phyloP scores from a whole-genome alignment of 2,329 filamentous ascomycete genomes.

The Pseudogymnoascus sp. region DNA sequence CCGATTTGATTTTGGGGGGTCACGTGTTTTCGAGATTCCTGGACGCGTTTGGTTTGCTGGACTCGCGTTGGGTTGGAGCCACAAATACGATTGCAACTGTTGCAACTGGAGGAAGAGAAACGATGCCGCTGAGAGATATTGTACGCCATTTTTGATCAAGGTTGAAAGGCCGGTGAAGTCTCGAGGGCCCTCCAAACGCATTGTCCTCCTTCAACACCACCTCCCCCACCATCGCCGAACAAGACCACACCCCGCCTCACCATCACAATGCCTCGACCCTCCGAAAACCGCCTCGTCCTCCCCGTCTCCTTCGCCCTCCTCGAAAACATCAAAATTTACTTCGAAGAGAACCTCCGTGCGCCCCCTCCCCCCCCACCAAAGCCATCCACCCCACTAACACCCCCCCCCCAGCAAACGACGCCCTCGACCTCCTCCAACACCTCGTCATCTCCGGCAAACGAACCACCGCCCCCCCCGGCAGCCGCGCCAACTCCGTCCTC shows the following conservation, averaged over 20 bases:
- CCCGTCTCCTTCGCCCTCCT: conserved; percentile 54
- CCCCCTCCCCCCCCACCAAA: background rate
- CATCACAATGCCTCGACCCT: background rate
- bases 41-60: background rate
- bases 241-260: background rate
- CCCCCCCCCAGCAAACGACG: conserved; percentile 38
- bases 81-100: background rate
- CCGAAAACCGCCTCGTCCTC: conserved; percentile 43
- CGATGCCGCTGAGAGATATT: background rate
- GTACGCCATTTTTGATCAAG: background rate
- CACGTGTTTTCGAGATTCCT: background rate
- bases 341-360: conserved; percentile 49
- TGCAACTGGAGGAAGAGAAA: background rate
- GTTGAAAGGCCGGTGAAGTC: background rate
- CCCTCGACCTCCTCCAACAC: conserved; percentile 55
- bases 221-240: background rate
- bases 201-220: background rate
- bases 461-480: conserved; percentile 6
- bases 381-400: conserved; percentile 4
- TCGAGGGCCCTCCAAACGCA: background rate
- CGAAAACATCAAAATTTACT: conserved; percentile 59
- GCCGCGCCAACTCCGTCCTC: conserved; percentile 25
- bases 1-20: background rate
- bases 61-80: background rate
- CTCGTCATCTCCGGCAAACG: conserved; percentile 45